A percentile compares a stretch with the other conserved stretches of the same genome.
Evolutionary conservation across 345 rosid species (phyloP).

Genomic region (Physaria fendleri): DNA sequence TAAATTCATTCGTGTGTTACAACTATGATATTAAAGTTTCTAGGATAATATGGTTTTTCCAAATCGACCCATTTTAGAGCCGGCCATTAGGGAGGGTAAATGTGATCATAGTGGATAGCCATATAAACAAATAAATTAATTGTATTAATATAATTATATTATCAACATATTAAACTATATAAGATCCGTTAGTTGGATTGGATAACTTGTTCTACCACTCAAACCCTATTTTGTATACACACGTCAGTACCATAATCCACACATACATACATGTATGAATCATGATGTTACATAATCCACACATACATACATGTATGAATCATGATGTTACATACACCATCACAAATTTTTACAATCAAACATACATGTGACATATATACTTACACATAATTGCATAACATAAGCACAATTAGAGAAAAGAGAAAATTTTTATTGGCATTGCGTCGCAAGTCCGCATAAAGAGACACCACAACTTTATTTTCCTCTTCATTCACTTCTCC

Average conservation of each 20-base stretch:
- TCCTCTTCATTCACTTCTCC: constrained; percentile 22
- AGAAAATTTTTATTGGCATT: constrained; percentile 45
- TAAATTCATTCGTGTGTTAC: too few species aligned
- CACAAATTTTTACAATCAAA: not conserved
- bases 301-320: constrained; percentile 3
- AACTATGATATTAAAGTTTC: too few species aligned
- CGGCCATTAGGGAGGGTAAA: too few species aligned
- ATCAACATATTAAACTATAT: constrained; percentile 21
- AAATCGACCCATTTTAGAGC: too few species aligned
- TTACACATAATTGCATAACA: not conserved
- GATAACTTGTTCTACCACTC: constrained; percentile 33
- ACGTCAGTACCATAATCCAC: constrained; percentile 10
- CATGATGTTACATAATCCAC: constrained; percentile 1
- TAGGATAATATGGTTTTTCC: too few species aligned
- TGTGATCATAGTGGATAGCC: too few species aligned
- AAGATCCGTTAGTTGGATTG: constrained; percentile 19
- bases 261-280: constrained; percentile 3
- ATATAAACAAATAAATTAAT: too few species aligned
- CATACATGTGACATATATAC: not conserved
- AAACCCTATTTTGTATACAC: constrained; percentile 17
- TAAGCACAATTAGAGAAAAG: not conserved
- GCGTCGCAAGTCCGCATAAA: constrained; percentile 36
- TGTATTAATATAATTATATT: too few species aligned
- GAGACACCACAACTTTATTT: constrained; percentile 33
- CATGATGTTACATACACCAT: constrained; percentile 15